phyloP scores from a whole-genome alignment of 106 monocot genomes.

The Cymbidium sinense region DNA sequence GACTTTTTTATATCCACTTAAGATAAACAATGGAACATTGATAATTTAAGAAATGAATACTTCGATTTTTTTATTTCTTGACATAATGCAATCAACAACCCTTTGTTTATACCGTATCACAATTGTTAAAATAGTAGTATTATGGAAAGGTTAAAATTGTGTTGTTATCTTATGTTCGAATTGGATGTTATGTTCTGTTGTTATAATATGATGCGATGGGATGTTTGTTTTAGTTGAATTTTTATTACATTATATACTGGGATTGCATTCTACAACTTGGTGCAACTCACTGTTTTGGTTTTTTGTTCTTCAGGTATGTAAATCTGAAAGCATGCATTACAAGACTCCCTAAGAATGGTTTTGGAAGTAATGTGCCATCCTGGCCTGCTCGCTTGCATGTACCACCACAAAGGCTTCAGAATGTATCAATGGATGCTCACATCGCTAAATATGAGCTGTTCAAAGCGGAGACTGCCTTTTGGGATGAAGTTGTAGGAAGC shows the following conservation, averaged over 20 bases:
- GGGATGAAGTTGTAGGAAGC: conserved; percentile 55
- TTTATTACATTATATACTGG: not conserved
- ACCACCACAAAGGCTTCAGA: conserved; percentile 65
- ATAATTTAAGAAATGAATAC: not conserved
- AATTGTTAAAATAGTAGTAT: not conserved
- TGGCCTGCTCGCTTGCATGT: conserved; percentile 75
- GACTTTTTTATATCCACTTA: not conserved
- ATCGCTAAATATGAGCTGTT: conserved; percentile 72
- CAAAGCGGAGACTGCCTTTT: conserved; percentile 62
- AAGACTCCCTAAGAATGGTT: conserved; percentile 64
- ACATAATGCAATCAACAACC: not conserved
- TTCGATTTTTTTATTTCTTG: not conserved
- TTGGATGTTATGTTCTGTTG: not conserved
- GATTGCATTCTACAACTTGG: not conserved
- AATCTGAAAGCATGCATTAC: conserved; percentile 76
- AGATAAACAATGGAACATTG: not conserved
- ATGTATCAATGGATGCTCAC: conserved; percentile 76
- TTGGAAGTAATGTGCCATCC: conserved; percentile 50
- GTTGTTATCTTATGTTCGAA: not conserved
- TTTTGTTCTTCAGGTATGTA: conserved; percentile 47
- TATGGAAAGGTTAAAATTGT: not conserved
- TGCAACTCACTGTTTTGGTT: not conserved
- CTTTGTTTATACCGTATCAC: not conserved
- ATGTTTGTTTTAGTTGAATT: not conserved
- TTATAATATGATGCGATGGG: not conserved